Evolutionary conservation across 192 early-diverging fungal species (phyloP), one percentile per base, ranked within the genome.

Genomic region (Piromyces sp.): DNA sequence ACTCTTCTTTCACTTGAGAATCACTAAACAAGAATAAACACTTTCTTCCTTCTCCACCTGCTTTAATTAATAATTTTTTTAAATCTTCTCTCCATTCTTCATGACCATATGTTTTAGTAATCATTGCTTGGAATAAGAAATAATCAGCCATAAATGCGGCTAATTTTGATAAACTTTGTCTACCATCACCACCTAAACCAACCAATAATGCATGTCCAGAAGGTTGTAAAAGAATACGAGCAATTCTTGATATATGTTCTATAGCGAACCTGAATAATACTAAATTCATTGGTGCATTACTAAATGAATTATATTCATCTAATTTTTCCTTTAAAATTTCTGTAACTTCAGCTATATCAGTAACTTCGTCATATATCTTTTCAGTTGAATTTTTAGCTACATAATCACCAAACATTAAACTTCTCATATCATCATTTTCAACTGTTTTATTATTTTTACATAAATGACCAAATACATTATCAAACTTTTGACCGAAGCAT

Each of bases 1-100:
- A 89, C 68, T 91, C 90, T 79, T 90, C 89, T 81, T 91, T 91
- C 81, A 91, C 89, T 83, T 91, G 88, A 0, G 90, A 88, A 79
- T 91, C 90, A 14, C 88, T 86, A 81, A 91, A 91, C 28, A 91
- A 81, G 84, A 91, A 91, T 16, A 90, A 88, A 4, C 87, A 88
- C 30, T 89, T 89, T 36, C 81, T 83, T 85, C 90, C 90, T 37
- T 91, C 89, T 14, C 85, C 86, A 22, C 90, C 90, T 5, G 90
- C 87, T 29, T 87, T 85, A 14, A 85, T 36, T 2, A 91, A 83
- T 16, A 91, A 86, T 81, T 89, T 90, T 81, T 91, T 91, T 14
- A 91, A 42, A 84, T 91, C 90, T 28, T 91, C 90, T 29, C 87
- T 78, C 90, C 90, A 91, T 81, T 91, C 90, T 29, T 84, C 80